Conservation (phyloP, 768 basidiomycete species). For the Lactarius vividus region DNA sequence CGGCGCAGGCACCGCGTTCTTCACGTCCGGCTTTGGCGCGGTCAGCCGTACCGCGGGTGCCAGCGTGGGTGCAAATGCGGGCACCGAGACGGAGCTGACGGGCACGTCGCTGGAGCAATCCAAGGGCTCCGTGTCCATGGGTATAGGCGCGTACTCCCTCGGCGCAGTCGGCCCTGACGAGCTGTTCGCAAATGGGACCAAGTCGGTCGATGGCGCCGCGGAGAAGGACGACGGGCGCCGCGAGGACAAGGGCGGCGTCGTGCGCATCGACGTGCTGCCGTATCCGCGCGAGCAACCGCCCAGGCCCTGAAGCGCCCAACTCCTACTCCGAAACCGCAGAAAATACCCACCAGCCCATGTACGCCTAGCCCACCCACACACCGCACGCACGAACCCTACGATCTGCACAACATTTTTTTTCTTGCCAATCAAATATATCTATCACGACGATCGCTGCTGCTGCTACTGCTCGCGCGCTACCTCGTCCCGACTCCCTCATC, state of each 20-base stretch:
- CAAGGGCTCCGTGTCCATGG: not conserved
- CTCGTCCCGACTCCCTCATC: no score
- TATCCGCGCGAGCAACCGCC: slow-evolving; percentile 5
- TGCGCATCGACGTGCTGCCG: slow-evolving; percentile 21
- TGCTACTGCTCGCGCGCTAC: no score
- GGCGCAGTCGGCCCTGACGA: not conserved
- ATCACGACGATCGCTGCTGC: no score
- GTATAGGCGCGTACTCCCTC: not conserved
- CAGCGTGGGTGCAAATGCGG: no score
- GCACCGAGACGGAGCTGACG: not conserved
- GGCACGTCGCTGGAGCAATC: not conserved
- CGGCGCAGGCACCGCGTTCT: not conserved
- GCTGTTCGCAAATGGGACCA: not conserved
- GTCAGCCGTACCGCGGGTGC: not conserved
- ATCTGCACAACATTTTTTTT: no score
- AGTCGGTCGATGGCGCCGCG: not conserved
- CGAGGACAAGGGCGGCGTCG: slow-evolving; percentile 12
- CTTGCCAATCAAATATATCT: no score
- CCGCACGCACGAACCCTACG: no score
- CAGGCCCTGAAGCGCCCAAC: not conserved
- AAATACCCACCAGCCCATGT: no score
- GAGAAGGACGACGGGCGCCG: not conserved
- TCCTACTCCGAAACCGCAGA: no score
- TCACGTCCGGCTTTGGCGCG: not conserved
- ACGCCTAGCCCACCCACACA: no score